Evolutionary conservation across 83 land plant genomes (phyloP), one percentile per base, ranked within the genome.

Genomic region (Isoetes engelmannii): DNA sequence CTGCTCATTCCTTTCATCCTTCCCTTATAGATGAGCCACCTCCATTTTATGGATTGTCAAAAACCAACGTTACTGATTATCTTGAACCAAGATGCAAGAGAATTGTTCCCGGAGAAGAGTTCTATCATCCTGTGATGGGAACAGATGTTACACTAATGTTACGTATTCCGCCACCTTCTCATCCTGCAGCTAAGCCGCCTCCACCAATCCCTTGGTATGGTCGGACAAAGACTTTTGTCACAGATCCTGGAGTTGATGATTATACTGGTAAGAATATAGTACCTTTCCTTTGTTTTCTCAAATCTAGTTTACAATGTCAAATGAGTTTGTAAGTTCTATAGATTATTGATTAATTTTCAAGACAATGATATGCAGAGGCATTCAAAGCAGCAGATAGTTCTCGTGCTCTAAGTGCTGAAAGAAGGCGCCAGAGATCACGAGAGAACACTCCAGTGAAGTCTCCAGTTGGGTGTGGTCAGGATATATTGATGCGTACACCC

Each of bases 181-280:
- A 59, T 37, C 62, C 62, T 12, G 62, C 62, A 19, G 55, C 55
- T 51, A 59, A 59, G 10, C 12, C 18, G 62, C 10, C 12, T 12
- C 28, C 18, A 42, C 62, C 62, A 18, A 42, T 20, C 9, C 18
- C 62, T 12, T 59, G 62, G 62, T 37, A 59, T 59, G 62, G 62
- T 12, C 12, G 62, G 1, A 59, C 62, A 18, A 59, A 59, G 62
- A 59, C 62, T 20, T 59, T 59, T 18, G 62, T 59, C 19, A 59
- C 62, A 42, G 62, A 59, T 59, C 62, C 62, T 59, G 62, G 18
- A 12, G 62, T 59, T 9, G 62, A 59, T 18, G 62, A 59, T 59
- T 59, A 19, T 37, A 59, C 62, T 18, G 62, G 62, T 59, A 59
- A 7, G 62, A 8, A 19, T 59, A 12, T 12, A 0, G 3, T 59